phyloP scores from a whole-genome alignment of 2,329 filamentous ascomycete genomes.

The Colletotrichum incanum region DNA sequence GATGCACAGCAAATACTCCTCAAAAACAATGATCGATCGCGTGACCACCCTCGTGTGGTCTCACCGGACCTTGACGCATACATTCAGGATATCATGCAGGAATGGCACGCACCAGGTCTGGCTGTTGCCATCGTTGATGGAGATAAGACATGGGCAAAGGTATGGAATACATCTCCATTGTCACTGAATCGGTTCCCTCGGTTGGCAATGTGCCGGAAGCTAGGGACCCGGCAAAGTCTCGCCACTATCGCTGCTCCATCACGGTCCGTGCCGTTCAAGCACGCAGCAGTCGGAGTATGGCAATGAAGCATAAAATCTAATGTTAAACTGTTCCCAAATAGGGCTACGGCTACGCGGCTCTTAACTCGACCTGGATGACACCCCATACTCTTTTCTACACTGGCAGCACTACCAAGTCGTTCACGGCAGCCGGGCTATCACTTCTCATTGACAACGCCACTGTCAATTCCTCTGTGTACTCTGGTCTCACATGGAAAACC shows the following conservation, averaged over 20 bases:
- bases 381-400: slow-evolving; percentile 68
- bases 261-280: background rate
- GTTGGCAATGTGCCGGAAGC: background rate
- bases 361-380: slow-evolving; percentile 55
- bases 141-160: slow-evolving; percentile 54
- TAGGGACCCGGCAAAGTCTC: too few relatives aligned
- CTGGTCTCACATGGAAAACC: slow-evolving; percentile 62
- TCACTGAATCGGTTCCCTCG: background rate
- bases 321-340: slow-evolving; percentile 36
- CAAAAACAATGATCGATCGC: background rate
- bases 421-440: slow-evolving; percentile 65
- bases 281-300: background rate
- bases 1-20: background rate
- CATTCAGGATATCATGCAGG: slow-evolving; percentile 50
- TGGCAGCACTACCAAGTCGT: slow-evolving; percentile 71
- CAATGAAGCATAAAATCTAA: background rate
- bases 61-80: slow-evolving; percentile 12
- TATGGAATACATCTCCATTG: slow-evolving; percentile 38
- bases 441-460: slow-evolving; percentile 61
- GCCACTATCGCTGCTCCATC: background rate
- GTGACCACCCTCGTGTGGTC: background rate
- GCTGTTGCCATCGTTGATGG: slow-evolving; percentile 59
- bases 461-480: slow-evolving; percentile 49
- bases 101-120: slow-evolving; percentile 59
- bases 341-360: slow-evolving; percentile 57